Evolutionary conservation across 805 yeast species (phyloP), one percentile per base, ranked within the genome.

Genomic region (Wickerhamomyces alni): DNA sequence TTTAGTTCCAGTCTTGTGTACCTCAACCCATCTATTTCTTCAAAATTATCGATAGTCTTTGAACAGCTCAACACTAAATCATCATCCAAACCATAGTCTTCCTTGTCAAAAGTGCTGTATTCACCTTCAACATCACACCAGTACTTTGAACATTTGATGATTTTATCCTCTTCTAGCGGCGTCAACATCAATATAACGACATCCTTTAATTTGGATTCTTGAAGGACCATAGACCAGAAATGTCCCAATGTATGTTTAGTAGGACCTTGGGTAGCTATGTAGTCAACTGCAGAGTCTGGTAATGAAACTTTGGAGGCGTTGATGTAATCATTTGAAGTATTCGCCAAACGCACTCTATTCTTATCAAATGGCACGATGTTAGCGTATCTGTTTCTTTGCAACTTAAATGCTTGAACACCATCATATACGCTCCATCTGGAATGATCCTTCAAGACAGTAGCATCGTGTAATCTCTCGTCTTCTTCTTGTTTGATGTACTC

Each of bases 221-320:
- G 76, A 36, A 76, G 69, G 11, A 86, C 72, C 75, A 88, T 83
- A 46, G 81, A 86, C 96, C 97, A 93, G 55, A 93, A 91, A 57
- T 93, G 95, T 3, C 77, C 77, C 45, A 76, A 70, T 0, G 98
- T 89, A 26, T 66, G 63, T 12, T 58, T 62, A n/a, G 82, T 65
- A 1, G 99, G 99, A 2, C 91, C 94, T 52, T 84, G 94, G 2
- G 83, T 67, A 0, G 87, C 85, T 25, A 84, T 80, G 54, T 80
- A 83, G 19, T 57, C 48, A 31, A 67, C n/a, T 26, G 30, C 11
- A 17, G 31, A 11, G 22, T 33, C 37, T n/a, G 22, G 38, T n/a
- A 48, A 19, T 1, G 33, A 12, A 12, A 52, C 35, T 5, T 36
- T 31, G 5, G 54, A 49, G 6, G 57, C 57, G 33, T 52, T 52